Evolutionary conservation across 2,329 filamentous ascomycete genomes (phyloP), one percentile per base, ranked within the genome.

Genomic region (Stemphylium beticola): DNA sequence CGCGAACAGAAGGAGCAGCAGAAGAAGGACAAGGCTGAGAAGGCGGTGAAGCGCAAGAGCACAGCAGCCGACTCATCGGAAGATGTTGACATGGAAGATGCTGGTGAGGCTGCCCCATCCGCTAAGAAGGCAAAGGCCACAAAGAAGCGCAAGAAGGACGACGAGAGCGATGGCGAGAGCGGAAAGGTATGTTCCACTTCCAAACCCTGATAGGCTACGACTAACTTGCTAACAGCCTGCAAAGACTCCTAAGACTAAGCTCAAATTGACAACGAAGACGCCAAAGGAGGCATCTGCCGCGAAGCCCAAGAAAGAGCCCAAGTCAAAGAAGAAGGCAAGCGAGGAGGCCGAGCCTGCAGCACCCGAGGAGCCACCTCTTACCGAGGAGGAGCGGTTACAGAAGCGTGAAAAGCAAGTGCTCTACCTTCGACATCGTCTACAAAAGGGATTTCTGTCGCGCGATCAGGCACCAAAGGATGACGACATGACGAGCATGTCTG

Each of bases 351-450:
- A 90, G 65, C 66, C 78, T 33, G 74, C 73, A 7, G 79, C 78
- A 62, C 76, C 78, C 53, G 79, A 82, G 49, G 81, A 82, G 59
- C 82, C 83, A 60, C 78, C 79, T 37, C 70, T 85, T 57, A 83
- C 83, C 20, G 80, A 82, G 12, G 79, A 81, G 52, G 83, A 86
- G 67, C 77, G 78, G 38, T 78, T 82, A 40, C 78, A 81, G 53
- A 85, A 84, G 74, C 84, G 82, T 59, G 80, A 86, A 73, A 86
- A 86, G 76, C 80, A 82, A 58, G 92, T 99, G n/a, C 80, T 97
- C 29, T 98, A 96, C 76, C 84, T 97, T 34, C 90, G 95, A 60
- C 93, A 99, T 78, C 92, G 93, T 74, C 86, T 99, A 31, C 95
- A 99, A 73, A 96, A 96, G 74, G 93, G 93, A 0, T 92, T 99